These are phyloP conservation scores for Mycena galopus DNA, from an alignment of 768 basidiomycete species.

Conservation along the genomic window DNA sequence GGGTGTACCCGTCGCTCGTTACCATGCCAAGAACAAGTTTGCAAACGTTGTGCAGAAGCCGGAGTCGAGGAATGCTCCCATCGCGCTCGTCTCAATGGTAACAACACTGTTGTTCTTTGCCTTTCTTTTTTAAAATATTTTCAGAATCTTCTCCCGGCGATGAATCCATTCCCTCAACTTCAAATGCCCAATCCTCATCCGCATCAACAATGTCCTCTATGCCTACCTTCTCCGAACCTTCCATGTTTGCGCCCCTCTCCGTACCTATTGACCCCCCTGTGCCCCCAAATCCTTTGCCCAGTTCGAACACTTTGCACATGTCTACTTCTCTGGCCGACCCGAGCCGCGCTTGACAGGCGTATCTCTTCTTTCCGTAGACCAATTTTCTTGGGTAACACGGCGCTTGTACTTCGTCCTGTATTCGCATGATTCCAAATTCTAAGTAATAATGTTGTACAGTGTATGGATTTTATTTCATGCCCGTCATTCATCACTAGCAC, in stretches of 20 bases:
- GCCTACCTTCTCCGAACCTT: background rate
- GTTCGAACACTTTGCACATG: background rate
- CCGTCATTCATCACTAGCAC: slow-evolving; percentile 4
- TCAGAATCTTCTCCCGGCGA: background rate
- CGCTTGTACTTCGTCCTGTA: slow-evolving; percentile 2
- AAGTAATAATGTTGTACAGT: slow-evolving; percentile 32
- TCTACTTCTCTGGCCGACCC: background rate
- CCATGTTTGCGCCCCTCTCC: slow-evolving; percentile 12
- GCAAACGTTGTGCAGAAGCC: slow-evolving; percentile 17
- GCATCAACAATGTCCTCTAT: too few relatives aligned
- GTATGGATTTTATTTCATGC: slow-evolving; percentile 19
- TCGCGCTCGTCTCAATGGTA: slow-evolving; percentile 1
- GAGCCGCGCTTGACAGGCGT: background rate
- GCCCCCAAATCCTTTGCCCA: background rate
- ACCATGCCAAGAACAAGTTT: slow-evolving; percentile 22
- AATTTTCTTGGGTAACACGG: background rate
- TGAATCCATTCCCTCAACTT: slow-evolving; percentile 3
- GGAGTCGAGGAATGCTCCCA: slow-evolving; percentile 10
- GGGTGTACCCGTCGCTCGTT: background rate
- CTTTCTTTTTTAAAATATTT: background rate
- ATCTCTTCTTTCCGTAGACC: background rate
- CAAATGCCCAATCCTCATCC: background rate
- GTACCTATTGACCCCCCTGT: background rate
- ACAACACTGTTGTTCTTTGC: background rate
- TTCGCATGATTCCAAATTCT: slow-evolving; percentile 14